A percentile compares a stretch with the other conserved stretches of the same genome.
phyloP scores from a whole-genome alignment of 495 filamentous ascomycete species.

The Penicillium cataractarum region DNA sequence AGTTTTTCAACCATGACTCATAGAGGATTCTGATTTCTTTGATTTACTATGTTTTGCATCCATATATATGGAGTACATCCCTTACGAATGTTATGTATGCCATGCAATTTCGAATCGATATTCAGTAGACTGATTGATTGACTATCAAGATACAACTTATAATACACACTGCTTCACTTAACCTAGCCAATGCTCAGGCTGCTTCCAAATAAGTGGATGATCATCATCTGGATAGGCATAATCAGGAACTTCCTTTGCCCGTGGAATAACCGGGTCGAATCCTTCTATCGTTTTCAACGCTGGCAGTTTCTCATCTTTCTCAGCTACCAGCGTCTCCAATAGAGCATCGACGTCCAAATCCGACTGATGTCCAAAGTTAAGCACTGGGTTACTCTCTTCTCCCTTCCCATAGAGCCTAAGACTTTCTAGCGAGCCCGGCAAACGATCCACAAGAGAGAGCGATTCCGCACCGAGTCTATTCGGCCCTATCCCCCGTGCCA shows the following conservation, averaged over 20 bases:
- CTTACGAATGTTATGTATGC: no score
- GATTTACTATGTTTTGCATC: neutral
- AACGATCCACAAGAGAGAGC: neutral
- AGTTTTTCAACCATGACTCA: constrained; percentile 39
- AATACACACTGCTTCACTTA: neutral
- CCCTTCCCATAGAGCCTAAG: neutral
- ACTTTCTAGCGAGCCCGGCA: neutral
- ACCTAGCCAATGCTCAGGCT: neutral
- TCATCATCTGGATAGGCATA: neutral
- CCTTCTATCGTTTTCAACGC: neutral
- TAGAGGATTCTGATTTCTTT: constrained; percentile 6
- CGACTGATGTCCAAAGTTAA: neutral
- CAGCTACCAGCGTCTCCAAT: neutral
- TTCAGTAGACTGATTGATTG: no score
- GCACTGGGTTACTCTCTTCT: neutral
- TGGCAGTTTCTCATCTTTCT: neutral
- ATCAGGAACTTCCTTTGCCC: neutral
- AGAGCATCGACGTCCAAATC: neutral
- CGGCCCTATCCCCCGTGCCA: neutral
- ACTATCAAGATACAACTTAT: no score
- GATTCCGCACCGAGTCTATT: neutral
- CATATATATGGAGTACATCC: neutral
- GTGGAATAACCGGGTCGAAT: neutral
- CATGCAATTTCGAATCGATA: no score
- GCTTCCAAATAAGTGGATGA: neutral